Evolutionary conservation across 345 rosid species (phyloP).

Genomic region (Sisymbrium altissimum): DNA sequence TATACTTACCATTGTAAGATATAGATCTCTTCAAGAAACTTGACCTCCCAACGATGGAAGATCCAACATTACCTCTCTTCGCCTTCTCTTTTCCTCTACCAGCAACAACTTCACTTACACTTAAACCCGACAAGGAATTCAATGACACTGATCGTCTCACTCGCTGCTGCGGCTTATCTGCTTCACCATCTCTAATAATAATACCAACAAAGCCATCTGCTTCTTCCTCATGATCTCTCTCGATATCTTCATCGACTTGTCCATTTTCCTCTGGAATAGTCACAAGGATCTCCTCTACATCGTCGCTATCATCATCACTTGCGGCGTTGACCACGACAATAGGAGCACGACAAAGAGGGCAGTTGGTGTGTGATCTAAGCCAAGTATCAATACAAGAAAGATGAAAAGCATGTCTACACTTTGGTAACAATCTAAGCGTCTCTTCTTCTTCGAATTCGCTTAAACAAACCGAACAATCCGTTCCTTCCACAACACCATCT

Average conservation of each 20-base stretch:
- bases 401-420: conserved; percentile 80
- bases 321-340: conserved; percentile 13
- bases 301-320: not conserved
- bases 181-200: conserved; percentile 17
- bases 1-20: conserved; percentile 54
- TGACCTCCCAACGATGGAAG: conserved; percentile 46
- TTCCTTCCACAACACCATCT: conserved; percentile 59
- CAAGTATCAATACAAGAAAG: conserved; percentile 70
- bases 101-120: conserved; percentile 34
- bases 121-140: conserved; percentile 41
- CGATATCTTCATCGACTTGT: conserved; percentile 22
- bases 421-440: conserved; percentile 57
- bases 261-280: conserved; percentile 21
- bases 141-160: conserved; percentile 73
- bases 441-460: conserved; percentile 69
- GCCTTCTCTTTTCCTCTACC: conserved; percentile 31
- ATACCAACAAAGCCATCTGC: conserved; percentile 23
- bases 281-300: conserved; percentile 28
- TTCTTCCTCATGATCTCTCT: conserved; percentile 19
- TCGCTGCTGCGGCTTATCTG: conserved; percentile 31
- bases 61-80: conserved; percentile 36
- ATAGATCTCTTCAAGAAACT: conserved; percentile 54
- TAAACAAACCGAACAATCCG: conserved; percentile 77
- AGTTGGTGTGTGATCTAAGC: conserved; percentile 66
- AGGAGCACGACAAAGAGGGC: conserved; percentile 67